Percentiles rank a stretch among this genome's conserved stretches.
Conservation (phyloP, 78 protist species). For the Speleostelium caveatum region DNA sequence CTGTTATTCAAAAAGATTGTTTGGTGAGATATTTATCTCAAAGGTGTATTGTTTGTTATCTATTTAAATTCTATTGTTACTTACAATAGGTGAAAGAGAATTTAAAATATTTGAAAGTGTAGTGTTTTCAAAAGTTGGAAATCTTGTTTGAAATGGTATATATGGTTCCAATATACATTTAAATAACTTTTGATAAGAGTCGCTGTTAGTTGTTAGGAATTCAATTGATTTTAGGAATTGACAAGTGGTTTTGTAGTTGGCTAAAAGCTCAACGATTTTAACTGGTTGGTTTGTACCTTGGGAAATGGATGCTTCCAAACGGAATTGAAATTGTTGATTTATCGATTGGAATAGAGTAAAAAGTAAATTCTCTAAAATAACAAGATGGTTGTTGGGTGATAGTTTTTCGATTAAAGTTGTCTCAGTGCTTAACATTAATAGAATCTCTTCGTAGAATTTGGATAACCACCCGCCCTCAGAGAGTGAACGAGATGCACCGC, state of each 20-base stretch:
- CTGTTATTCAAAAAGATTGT: too few relatives aligned
- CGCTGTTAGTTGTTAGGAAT: background rate
- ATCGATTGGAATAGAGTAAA: constrained; percentile 15
- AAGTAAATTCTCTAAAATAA: constrained; percentile 13
- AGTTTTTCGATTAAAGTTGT: background rate
- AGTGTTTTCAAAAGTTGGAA: constrained; percentile 38
- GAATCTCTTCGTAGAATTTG: constrained; percentile 54
- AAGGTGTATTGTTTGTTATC: background rate
- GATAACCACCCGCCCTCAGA: constrained; percentile 15
- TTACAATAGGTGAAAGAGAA: too few relatives aligned
- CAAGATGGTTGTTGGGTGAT: background rate
- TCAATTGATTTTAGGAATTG: constrained; percentile 23
- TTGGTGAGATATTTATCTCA: background rate
- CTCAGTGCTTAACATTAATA: background rate
- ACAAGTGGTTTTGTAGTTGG: constrained; percentile 31
- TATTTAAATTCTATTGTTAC: too few relatives aligned
- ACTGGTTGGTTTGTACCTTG: background rate
- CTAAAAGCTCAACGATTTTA: constrained; percentile 21
- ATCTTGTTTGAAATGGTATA: constrained; percentile 47
- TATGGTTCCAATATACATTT: constrained; percentile 54
- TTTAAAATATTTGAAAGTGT: constrained; percentile 2
- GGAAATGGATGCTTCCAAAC: constrained; percentile 7
- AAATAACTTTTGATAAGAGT: background rate
- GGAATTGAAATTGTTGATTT: constrained; percentile 9
- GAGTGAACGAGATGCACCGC: background rate